Conservation (phyloP, 768 basidiomycete genomes). For the Crassisporium funariophilum region DNA sequence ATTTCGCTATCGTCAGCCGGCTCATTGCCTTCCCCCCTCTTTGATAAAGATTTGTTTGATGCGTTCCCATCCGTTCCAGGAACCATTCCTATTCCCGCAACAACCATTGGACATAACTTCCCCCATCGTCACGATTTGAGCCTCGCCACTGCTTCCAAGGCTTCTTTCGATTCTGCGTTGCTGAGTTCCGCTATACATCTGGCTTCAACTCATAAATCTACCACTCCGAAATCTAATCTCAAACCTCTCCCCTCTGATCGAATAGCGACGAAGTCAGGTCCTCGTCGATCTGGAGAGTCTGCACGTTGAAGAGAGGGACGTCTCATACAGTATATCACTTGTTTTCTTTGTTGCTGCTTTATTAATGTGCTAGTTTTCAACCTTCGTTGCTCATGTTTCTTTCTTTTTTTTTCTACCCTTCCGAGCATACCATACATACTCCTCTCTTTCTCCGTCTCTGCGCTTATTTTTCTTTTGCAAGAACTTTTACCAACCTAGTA, state of each 20-base stretch:
- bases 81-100: slow-evolving; percentile 34
- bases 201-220: slow-evolving; percentile 15
- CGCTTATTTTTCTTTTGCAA: too few species aligned
- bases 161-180: slow-evolving; percentile 44
- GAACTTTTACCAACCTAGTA: too few species aligned
- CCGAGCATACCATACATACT: too few species aligned
- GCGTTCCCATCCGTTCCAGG: slow-evolving; percentile 74
- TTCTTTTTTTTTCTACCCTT: too few species aligned
- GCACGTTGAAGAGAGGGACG: too few species aligned
- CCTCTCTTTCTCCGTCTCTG: too few species aligned
- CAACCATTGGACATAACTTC: slow-evolving; percentile 3
- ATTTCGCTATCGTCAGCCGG: slow-evolving; percentile 44
- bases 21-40: slow-evolving; percentile 46
- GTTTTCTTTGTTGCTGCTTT: too few species aligned
- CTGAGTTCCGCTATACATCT: slow-evolving; percentile 52
- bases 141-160: slow-evolving; percentile 12
- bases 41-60: slow-evolving; percentile 66
- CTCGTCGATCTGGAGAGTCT: slow-evolving; percentile 20
- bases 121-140: slow-evolving; percentile 8
- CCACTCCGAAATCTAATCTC: slow-evolving; percentile 9
- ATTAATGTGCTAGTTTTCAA: too few species aligned
- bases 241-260: slow-evolving; percentile 1
- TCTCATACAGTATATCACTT: too few species aligned
- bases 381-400: too few species aligned
- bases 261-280: slow-evolving; percentile 5